Percentiles rank a stretch among this genome's conserved stretches.
Conservation (phyloP, 352 stramenopile genomes). For the Pilasporangium apinafurcum region DNA sequence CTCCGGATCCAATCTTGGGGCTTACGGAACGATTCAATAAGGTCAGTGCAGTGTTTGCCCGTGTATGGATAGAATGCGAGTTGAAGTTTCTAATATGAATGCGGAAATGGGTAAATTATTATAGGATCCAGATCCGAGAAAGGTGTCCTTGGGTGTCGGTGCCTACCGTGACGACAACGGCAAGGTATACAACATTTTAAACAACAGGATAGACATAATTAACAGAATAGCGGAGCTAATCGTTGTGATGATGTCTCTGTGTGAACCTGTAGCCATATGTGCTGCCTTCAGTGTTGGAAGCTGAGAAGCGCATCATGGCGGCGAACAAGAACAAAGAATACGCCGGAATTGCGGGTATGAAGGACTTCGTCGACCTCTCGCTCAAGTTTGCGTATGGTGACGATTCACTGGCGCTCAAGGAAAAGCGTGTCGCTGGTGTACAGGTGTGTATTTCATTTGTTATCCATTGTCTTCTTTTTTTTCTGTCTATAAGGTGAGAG, state of each 20-base stretch:
- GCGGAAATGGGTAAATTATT: constrained; percentile 40
- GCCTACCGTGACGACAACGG: constrained; percentile 95
- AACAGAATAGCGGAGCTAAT: too few species aligned
- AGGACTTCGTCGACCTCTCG: constrained; percentile 94
- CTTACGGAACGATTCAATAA: constrained; percentile 92
- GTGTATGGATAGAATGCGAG: constrained; percentile 3
- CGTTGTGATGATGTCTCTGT: neutral
- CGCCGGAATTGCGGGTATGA: constrained; percentile 94
- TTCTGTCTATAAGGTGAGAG: too few species aligned
- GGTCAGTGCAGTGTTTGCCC: constrained; percentile 19
- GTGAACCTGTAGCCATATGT: constrained; percentile 86
- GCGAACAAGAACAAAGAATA: constrained; percentile 97
- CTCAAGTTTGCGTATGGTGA: constrained; percentile 97
- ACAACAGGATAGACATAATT: too few species aligned
- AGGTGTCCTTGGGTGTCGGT: constrained; percentile 98
- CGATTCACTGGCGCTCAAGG: constrained; percentile 86
- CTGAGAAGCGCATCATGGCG: constrained; percentile 92
- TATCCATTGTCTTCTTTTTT: neutral
- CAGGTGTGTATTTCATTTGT: constrained; percentile 34
- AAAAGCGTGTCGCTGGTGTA: constrained; percentile 91
- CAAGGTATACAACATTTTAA: constrained; percentile 49
- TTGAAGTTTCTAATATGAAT: constrained; percentile 1
- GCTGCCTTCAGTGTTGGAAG: constrained; percentile 94
- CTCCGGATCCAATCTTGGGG: constrained; percentile 95
- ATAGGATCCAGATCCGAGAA: constrained; percentile 89